Conservation (phyloP, 805 yeast species). For the Yarrowia osloensis region DNA sequence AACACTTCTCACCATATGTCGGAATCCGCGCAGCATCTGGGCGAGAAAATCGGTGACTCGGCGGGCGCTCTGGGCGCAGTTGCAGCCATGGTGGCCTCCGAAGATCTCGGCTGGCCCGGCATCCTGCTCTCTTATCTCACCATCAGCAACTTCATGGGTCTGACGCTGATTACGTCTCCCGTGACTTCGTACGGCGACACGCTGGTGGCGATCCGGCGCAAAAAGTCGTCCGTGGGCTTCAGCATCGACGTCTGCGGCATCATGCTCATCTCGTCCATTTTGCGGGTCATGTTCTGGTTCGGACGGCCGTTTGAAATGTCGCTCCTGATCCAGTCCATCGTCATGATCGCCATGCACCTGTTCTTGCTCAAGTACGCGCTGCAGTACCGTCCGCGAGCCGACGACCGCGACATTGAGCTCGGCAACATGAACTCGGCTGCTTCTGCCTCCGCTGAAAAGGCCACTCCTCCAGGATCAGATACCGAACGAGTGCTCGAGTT, state of each 20-base stretch:
- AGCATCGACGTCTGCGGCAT: conserved; percentile 92
- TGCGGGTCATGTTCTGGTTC: conserved; percentile 74
- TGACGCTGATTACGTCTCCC: conserved; percentile 78
- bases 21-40: not conserved
- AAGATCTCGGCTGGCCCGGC: conserved; percentile 40
- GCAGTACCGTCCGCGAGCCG: conserved; percentile 36
- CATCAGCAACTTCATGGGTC: conserved; percentile 50
- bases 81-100: conserved; percentile 33
- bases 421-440: not conserved
- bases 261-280: conserved; percentile 74
- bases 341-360: conserved; percentile 82
- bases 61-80: conserved; percentile 19
- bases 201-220: conserved; percentile 62
- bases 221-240: conserved; percentile 73
- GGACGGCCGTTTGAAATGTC: conserved; percentile 82
- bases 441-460: not conserved
- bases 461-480: conserved; percentile 4
- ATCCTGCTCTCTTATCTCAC: conserved; percentile 12
- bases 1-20: not conserved
- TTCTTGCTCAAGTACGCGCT: conserved; percentile 65
- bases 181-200: conserved; percentile 86
- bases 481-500: conserved; percentile 11
- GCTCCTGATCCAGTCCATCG: conserved; percentile 70
- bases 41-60: conserved; percentile 27
- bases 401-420: conserved; percentile 9